These are phyloP conservation scores for Sporothrix pallida DNA, from an alignment of 2,329 filamentous ascomycete genomes.

Conservation along the genomic window DNA sequence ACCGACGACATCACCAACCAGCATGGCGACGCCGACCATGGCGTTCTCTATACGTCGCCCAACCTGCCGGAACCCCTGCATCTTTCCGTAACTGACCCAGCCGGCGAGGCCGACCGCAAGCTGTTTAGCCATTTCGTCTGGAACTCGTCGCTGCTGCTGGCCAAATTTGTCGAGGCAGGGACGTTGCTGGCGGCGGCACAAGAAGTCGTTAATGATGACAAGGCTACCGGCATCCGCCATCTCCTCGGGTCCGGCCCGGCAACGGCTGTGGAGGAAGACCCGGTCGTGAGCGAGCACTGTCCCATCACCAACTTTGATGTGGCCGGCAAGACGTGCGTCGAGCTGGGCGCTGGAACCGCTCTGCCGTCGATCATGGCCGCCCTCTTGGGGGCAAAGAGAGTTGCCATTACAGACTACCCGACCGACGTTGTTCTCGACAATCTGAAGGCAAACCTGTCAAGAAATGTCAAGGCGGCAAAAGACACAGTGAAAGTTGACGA, in stretches of 20 bases:
- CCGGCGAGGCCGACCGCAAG: constrained; percentile 58
- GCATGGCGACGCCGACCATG: constrained; percentile 66
- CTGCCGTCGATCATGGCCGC: constrained; percentile 58
- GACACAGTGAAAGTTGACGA: too few relatives aligned
- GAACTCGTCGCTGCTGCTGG: constrained; percentile 67
- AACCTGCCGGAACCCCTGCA: constrained; percentile 53
- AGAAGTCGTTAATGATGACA: constrained; percentile 30
- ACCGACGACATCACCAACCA: constrained; percentile 69
- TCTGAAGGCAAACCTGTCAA: constrained; percentile 61
- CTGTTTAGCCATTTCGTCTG: constrained; percentile 76
- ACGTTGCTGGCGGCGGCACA: constrained; percentile 44
- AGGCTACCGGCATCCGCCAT: neutral
- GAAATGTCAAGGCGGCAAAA: constrained; percentile 54
- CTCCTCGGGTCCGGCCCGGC: neutral
- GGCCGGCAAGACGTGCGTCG: constrained; percentile 59
- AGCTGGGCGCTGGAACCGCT: constrained; percentile 71
- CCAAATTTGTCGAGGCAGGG: constrained; percentile 61
- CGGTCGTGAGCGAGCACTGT: constrained; percentile 29
- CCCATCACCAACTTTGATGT: constrained; percentile 52
- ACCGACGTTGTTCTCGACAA: constrained; percentile 63
- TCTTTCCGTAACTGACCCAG: constrained; percentile 56
- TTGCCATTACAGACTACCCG: constrained; percentile 72
- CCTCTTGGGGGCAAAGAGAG: constrained; percentile 55
- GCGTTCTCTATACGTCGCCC: constrained; percentile 64
- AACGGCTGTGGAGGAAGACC: constrained; percentile 21